Evolutionary conservation across 495 filamentous ascomycete species (phyloP).

Genomic region (Aspergillus asperescens): DNA sequence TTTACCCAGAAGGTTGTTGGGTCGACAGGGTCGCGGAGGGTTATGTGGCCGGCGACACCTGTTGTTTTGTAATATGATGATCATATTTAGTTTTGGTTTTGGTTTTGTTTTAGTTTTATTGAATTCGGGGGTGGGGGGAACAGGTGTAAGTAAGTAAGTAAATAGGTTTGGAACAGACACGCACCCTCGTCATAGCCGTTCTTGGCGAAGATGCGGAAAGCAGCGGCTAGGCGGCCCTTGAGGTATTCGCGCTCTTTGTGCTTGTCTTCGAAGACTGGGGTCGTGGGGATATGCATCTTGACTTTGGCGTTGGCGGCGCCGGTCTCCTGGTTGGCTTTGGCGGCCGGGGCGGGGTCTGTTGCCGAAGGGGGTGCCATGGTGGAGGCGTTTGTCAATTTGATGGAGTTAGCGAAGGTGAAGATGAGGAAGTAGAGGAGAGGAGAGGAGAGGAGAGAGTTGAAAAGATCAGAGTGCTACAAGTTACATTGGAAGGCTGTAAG

Average conservation of each 20-base stretch:
- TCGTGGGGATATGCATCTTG: slow-evolving; percentile 45
- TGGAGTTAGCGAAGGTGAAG: not conserved
- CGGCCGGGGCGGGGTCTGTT: slow-evolving; percentile 25
- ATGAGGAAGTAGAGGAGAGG: not conserved
- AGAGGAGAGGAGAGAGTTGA: too few relatives aligned
- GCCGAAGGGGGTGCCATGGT: slow-evolving; percentile 25
- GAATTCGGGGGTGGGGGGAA: not conserved
- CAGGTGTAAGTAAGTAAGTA: too few relatives aligned
- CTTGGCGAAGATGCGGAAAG: slow-evolving; percentile 66
- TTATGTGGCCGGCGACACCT: slow-evolving; percentile 58
- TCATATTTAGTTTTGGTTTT: not conserved
- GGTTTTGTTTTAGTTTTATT: too few relatives aligned
- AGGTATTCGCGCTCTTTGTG: slow-evolving; percentile 59
- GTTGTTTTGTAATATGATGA: not conserved
- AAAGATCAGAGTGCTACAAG: too few relatives aligned
- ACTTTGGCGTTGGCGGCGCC: slow-evolving; percentile 32
- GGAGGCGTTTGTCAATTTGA: not conserved
- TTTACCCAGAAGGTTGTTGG: slow-evolving; percentile 74
- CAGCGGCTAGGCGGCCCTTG: slow-evolving; percentile 60
- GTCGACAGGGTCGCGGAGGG: slow-evolving; percentile 62
- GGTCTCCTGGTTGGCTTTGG: slow-evolving; percentile 24
- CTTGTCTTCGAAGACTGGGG: slow-evolving; percentile 56
- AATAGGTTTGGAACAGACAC: too few relatives aligned
- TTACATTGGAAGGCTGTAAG: too few relatives aligned
- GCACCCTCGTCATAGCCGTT: slow-evolving; percentile 58